phyloP scores from a whole-genome alignment of 2,329 filamentous ascomycete species.

The Cercospora zeae-maydis region DNA sequence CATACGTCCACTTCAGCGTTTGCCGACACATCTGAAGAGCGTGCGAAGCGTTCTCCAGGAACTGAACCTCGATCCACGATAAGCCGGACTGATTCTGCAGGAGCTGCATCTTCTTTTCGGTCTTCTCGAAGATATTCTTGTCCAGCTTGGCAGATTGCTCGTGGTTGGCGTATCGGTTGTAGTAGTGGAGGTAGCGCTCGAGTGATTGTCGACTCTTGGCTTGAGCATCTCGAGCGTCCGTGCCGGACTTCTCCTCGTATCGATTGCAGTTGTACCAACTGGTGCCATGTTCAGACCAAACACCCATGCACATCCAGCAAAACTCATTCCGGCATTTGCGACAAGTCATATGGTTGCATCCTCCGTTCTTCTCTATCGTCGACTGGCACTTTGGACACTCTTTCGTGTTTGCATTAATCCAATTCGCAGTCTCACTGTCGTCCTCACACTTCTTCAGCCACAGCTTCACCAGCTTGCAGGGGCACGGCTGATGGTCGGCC shows the following conservation, averaged over 20 bases:
- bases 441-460: slow-evolving; percentile 99
- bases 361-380: slow-evolving; percentile 98
- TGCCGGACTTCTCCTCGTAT: slow-evolving; percentile 92
- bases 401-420: slow-evolving; percentile 98
- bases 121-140: slow-evolving; percentile 93
- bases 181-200: slow-evolving; percentile 97
- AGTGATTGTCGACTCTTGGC: slow-evolving; percentile 84
- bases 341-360: slow-evolving; percentile 98
- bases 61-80: slow-evolving; percentile 99
- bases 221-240: slow-evolving; percentile 86
- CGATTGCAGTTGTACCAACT: slow-evolving; percentile 99
- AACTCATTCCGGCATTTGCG: slow-evolving; percentile 95
- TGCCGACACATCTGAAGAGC: slow-evolving; percentile 95
- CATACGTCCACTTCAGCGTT: slow-evolving; percentile 98
- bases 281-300: slow-evolving; percentile 97
- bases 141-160: slow-evolving; percentile 96
- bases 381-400: slow-evolving; percentile 95
- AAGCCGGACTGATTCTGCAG: slow-evolving; percentile 90
- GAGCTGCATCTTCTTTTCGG: slow-evolving; percentile 98
- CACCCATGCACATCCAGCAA: slow-evolving; percentile 99
- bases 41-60: slow-evolving; percentile 87
- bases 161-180: slow-evolving; percentile 98
- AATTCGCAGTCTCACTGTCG: slow-evolving; percentile 96
- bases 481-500: slow-evolving; percentile 87
- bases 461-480: slow-evolving; percentile 83